These are phyloP conservation scores for Crassisporium funariophilum DNA, from an alignment of 768 basidiomycete species.

Conservation along the genomic window DNA sequence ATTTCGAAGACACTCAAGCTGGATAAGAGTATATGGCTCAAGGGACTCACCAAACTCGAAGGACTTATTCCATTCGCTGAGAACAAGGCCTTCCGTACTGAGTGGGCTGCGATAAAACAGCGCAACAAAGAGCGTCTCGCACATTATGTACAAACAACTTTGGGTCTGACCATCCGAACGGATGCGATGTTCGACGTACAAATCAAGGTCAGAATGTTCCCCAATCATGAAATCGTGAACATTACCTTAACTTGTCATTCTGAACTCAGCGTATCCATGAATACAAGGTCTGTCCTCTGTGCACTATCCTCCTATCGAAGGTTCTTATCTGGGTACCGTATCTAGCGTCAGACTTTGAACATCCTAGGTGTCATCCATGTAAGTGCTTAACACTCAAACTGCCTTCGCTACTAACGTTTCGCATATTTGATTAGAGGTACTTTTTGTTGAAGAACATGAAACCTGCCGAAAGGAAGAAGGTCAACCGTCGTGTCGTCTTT, in stretches of 20 bases:
- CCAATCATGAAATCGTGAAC: background rate
- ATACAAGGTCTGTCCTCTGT: constrained; percentile 61
- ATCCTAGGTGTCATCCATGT: constrained; percentile 90
- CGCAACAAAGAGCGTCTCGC: constrained; percentile 91
- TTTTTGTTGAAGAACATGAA: constrained; percentile 77
- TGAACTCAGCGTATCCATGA: constrained; percentile 80
- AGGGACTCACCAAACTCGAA: constrained; percentile 77
- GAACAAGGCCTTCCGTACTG: constrained; percentile 70
- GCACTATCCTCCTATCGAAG: background rate
- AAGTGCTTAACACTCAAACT: constrained; percentile 23
- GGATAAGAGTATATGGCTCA: constrained; percentile 81
- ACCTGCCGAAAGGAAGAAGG: constrained; percentile 77
- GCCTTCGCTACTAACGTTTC: background rate
- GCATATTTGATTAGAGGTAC: constrained; percentile 59
- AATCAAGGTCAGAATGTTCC: constrained; percentile 60
- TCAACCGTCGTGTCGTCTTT: constrained; percentile 87
- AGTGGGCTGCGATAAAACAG: constrained; percentile 86
- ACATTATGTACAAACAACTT: constrained; percentile 65
- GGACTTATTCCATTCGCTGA: constrained; percentile 74
- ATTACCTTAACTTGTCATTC: background rate
- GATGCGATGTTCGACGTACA: constrained; percentile 90
- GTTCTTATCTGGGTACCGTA: background rate
- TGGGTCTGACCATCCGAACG: constrained; percentile 74
- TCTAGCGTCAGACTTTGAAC: constrained; percentile 89
- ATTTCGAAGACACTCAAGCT: constrained; percentile 82